These are phyloP conservation scores for Stromatinia cepivora DNA, from an alignment of 2,329 filamentous ascomycete species.

Conservation along the genomic window DNA sequence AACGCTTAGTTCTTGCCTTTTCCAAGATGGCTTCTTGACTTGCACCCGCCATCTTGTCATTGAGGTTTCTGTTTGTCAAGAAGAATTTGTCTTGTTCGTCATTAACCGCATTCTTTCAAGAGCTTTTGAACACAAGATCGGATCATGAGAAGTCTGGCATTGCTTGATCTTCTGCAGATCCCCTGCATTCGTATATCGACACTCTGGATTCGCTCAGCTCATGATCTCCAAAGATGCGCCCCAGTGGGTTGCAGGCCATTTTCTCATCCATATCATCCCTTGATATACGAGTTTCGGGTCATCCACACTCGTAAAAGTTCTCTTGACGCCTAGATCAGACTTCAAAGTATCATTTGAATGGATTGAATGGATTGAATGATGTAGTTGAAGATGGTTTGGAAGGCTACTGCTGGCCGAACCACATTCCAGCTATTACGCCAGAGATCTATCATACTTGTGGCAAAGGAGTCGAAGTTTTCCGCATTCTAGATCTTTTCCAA, in stretches of 20 bases:
- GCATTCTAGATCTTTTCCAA: not conserved
- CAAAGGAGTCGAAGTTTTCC: not conserved
- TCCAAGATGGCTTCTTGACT: not conserved
- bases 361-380: not conserved
- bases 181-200: not conserved
- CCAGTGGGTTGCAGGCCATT: not conserved
- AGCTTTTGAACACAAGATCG: not conserved
- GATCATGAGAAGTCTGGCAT: not conserved
- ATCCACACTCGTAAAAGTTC: not conserved
- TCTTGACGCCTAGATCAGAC: not conserved
- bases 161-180: not conserved
- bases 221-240: not conserved
- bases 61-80: not conserved
- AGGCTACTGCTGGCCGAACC: not conserved
- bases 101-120: not conserved
- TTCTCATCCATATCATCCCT: not conserved
- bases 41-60: not conserved
- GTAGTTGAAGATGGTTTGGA: not conserved
- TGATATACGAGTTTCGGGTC: not conserved
- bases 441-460: not conserved
- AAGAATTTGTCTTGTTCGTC: not conserved
- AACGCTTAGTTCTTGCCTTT: not conserved
- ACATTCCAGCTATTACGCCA: constrained; percentile 2
- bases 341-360: not conserved
- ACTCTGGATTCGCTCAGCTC: not conserved